Conservation (phyloP, 176 grass and related monocot species). For the Triticum timopheevii region DNA sequence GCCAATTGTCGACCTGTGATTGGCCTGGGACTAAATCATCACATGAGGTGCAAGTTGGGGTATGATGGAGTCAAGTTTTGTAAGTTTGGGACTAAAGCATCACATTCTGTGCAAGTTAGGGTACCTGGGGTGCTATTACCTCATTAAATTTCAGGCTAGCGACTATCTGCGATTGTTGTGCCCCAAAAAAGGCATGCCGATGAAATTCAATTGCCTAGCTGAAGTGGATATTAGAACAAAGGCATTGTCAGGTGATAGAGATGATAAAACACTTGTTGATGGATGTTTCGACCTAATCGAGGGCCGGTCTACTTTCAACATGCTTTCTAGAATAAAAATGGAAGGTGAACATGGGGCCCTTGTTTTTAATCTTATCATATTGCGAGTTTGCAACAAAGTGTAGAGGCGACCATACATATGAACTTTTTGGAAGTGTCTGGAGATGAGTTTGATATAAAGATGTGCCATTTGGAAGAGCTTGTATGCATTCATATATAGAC, state of each 20-base stretch:
- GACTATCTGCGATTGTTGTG: not conserved
- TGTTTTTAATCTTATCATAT: not conserved
- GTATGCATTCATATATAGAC: too few species aligned
- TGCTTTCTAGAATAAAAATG: not conserved
- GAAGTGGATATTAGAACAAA: not conserved
- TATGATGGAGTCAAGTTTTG: too few species aligned
- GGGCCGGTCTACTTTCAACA: not conserved
- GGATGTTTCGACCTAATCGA: not conserved
- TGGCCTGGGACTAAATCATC: too few species aligned
- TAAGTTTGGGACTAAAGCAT: too few species aligned
- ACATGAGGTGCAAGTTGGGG: too few species aligned
- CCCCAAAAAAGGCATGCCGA: not conserved
- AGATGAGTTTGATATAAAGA: too few species aligned
- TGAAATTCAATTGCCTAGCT: conserved; percentile 15
- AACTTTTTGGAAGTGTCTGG: too few species aligned
- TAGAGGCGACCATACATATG: not conserved
- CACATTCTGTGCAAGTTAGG: too few species aligned
- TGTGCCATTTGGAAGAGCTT: too few species aligned
- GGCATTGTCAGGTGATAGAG: not conserved
- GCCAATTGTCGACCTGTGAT: too few species aligned
- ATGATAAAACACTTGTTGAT: not conserved
- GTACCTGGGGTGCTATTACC: too few species aligned
- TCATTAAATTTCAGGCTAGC: not conserved
- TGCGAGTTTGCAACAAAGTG: not conserved
- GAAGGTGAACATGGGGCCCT: not conserved